Conservation (phyloP, 768 basidiomycete genomes). For the Exidia glandulosa region DNA sequence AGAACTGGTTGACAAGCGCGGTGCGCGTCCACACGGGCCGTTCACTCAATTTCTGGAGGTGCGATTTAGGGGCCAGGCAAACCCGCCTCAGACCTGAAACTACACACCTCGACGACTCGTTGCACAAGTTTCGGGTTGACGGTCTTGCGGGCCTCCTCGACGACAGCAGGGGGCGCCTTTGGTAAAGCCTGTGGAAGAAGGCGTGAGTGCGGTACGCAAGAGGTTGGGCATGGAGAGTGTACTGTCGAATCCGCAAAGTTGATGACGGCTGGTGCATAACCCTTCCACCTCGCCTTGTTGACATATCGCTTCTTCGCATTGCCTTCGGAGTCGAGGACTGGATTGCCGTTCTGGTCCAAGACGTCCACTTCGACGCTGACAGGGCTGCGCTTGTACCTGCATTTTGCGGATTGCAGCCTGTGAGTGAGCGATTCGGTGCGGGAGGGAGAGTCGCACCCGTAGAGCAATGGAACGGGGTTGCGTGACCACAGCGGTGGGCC, state of each 20-base stretch:
- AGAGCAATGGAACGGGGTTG: slow-evolving; percentile 66
- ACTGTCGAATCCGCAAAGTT: slow-evolving; percentile 52
- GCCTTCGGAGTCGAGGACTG: slow-evolving; percentile 59
- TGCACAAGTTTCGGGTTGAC: slow-evolving; percentile 44
- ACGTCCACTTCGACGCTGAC: too few relatives aligned
- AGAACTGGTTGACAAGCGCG: slow-evolving; percentile 75
- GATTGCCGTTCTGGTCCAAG: too few relatives aligned
- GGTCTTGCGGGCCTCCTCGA: slow-evolving; percentile 46
- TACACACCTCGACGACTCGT: slow-evolving; percentile 41
- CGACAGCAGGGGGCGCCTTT: slow-evolving; percentile 46
- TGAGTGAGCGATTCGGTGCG: neutral
- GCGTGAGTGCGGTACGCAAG: slow-evolving; percentile 1
- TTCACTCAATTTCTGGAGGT: slow-evolving; percentile 48
- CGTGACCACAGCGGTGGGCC: slow-evolving; percentile 77
- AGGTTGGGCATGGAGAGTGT: neutral
- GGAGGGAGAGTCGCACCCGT: slow-evolving; percentile 42
- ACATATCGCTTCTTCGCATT: slow-evolving; percentile 76
- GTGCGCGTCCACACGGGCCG: slow-evolving; percentile 87
- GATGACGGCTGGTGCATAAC: slow-evolving; percentile 63
- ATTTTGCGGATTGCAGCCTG: neutral
- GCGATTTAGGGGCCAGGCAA: neutral
- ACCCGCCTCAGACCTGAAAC: slow-evolving; percentile 5
- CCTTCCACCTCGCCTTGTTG: slow-evolving; percentile 79
- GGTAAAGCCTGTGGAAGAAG: slow-evolving; percentile 38
- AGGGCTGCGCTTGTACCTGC: slow-evolving; percentile 67